Evolutionary conservation across 108 stramenopile species (phyloP), one percentile per base, ranked within the genome.

Genomic region (Conticribra weissflogii): DNA sequence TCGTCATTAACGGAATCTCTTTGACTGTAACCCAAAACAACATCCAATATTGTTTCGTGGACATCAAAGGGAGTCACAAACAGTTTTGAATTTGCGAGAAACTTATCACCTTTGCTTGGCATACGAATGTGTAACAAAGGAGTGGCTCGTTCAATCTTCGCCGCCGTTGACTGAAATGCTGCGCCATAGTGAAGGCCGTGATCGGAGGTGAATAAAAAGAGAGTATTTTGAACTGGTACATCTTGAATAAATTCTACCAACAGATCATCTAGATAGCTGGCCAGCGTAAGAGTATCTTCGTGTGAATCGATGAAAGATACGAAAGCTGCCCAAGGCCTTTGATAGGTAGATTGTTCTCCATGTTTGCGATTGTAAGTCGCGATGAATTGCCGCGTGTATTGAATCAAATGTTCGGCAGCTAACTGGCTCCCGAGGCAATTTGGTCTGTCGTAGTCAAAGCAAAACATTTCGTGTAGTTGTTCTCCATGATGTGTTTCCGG

Each of bases 181-280:
- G 79, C 71, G 1, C 85, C 85, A 32, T 86, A 86, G 46, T 86
- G 85, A 33, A 86, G 75, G 14, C 85, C 85, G 41, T 86, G 85
- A 66, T 86, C 85, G 1, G 85, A 86, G 14, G 61, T 33, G 24
- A 86, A 27, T 2, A 83, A 18, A 32, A 86, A 31, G 23, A 81
- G 36, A 32, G 85, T 81, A 59, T 81, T 65, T 5, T 80, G 47
- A 5, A 53, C n/a, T 12, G 65, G 21, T 12, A 70, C 25, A 66
- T 74, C 15, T 61, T 72, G 48, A 36, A 60, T 56, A 81, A 75
- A 54, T 15, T 44, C 17, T 17, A 49, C 5, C 9, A 75, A 48
- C 3, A 56, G 9, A 45, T n/a, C 54, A 56, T 86, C 85, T 28
- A 86, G 34, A 12, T 62, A 70, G 18, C 66, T 44, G 7, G 65